Base-by-base conservation (phyloP, 1,284 basidiomycete genomes). In the Pseudozyma flocculosa region DNA sequence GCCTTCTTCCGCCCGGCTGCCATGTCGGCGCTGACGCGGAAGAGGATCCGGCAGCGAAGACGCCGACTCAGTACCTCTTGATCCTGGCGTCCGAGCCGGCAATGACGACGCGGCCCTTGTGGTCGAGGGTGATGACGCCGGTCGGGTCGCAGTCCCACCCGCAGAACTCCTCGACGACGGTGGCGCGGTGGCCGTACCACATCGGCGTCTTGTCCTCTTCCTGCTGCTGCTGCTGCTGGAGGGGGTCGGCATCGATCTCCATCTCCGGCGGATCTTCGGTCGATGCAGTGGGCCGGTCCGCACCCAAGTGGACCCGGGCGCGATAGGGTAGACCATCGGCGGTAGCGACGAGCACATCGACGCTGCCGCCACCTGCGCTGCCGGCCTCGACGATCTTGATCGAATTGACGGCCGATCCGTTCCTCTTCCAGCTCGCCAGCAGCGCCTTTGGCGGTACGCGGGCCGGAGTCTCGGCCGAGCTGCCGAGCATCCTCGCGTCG, bases 401-500 rank as follows among this genome's bases (percentile, higher is more conserved):
- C 4, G 24, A 43, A 36, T 50, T 52, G 32, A 56, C 36, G 19
- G 50, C 52, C 39, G 61, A 45, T 4, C 65, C 57, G 44, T 62
- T 63, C 11, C 56, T 36, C 4, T 42, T 43, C 60, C 60, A 61
- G 15, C 22, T 38, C 1, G 61, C 50, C n/a, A 58, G 23, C 26
- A 69, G 29, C 4, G 50, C 53, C 13, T n/a, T n/a, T 3, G 53
- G 48, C 4, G 49, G 9, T n/a, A 18, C 39, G 22, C 42, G 24
- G 2, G 23, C 3, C 15, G 39, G 10, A n/a, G 22, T 3, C 3
- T 26, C 18, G 26, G 40, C 26, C 15, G 39, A 4, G n/a, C 40
- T 2, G 17, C 52, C 41, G n/a, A 85, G 76, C 1, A 78, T 65
- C 13, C 82, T 81, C 1, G 82, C 81, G 64, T 86, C 84, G 67